Base-by-base conservation (phyloP, 306 rosid genomes). In the Myrica gale region DNA sequence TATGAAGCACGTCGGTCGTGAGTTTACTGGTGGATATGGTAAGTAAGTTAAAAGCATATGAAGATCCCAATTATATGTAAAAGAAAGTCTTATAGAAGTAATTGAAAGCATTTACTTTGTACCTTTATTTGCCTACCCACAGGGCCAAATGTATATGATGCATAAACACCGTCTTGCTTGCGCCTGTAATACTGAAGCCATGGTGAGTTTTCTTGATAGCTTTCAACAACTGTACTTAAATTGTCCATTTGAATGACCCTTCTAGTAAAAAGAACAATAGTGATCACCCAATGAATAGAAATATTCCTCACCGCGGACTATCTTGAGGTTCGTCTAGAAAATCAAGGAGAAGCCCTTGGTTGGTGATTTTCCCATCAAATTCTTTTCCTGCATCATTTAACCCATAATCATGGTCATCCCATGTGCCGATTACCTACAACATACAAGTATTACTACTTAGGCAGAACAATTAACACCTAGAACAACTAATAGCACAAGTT, bases 341-440 rank as follows among this genome's bases (percentile, higher is more conserved):
- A 79, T 90, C 97, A 81, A 92, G 97, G 72, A 92, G 88, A 72
- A 90, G 90, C 84, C 78, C 84, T 78, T 92, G 97, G 81, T 90
- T 90, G 46, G 84, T 80, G 65, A 46, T 17, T 86, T 90, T 92
- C 70, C 75, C 72, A 5, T 37, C 37, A 85, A 92, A 85, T 78
- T 92, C 96, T 83, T 90, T 92, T 68, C 93, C 97, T 53, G 92
- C 96, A 78, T 90, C 85, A 72, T 90, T 92, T 76, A 92, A 83
- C 81, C 97, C 97, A 80, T 90, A 90, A 85, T 92, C 97, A 55
- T 90, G 97, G 79, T 92, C 96, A 83, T 92, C 97, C 97, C 97
- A 92, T 47, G 91, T 89, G 56, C 97, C 97, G 77, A 92, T 81
- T 75, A 91, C 92, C 94, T 91, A 82, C 67, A 74, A 55, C 77